These are phyloP conservation scores for Neonectria coccinea DNA, from an alignment of 2,329 filamentous ascomycete species.

Conservation along the genomic window DNA sequence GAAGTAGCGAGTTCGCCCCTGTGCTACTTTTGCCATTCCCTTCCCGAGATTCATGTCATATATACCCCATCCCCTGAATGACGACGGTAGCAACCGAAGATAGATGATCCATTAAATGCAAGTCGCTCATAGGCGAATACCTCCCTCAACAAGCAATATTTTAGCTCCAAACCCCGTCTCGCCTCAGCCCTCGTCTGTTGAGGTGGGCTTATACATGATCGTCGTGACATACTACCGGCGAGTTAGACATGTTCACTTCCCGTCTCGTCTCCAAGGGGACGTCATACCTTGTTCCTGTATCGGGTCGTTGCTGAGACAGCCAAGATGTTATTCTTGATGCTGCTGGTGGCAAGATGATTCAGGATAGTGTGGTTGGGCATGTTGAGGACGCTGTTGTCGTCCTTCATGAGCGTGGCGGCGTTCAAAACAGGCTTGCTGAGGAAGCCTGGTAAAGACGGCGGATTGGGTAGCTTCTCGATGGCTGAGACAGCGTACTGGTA, in stretches of 20 bases:
- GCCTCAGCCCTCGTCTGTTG: conserved; percentile 60
- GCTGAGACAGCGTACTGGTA: conserved; percentile 82
- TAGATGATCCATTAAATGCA: conserved; percentile 14
- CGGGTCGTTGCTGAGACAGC: conserved; percentile 97
- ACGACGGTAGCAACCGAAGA: conserved; percentile 10
- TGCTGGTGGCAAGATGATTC: conserved; percentile 96
- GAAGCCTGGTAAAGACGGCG: conserved; percentile 89
- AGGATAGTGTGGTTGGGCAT: conserved; percentile 98
- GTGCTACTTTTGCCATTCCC: not conserved
- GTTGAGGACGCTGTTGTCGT: conserved; percentile 96
- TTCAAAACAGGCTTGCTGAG: conserved; percentile 95
- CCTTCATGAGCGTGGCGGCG: conserved; percentile 90
- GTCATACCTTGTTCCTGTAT: conserved; percentile 88
- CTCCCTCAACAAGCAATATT: conserved; percentile 4
- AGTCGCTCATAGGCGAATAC: not conserved
- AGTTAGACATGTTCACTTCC: conserved; percentile 26
- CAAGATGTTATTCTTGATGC: conserved; percentile 95
- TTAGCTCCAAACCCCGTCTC: conserved; percentile 6
- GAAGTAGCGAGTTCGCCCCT: not conserved
- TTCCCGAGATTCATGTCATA: conserved; percentile 1
- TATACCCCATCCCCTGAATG: not conserved
- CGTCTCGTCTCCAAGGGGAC: conserved; percentile 2
- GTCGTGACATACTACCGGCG: conserved; percentile 88
- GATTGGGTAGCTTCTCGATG: conserved; percentile 82
- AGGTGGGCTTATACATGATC: conserved; percentile 94